Evolutionary conservation across 352 stramenopile genomes (phyloP).

Genomic region (Pythium graminicola): DNA sequence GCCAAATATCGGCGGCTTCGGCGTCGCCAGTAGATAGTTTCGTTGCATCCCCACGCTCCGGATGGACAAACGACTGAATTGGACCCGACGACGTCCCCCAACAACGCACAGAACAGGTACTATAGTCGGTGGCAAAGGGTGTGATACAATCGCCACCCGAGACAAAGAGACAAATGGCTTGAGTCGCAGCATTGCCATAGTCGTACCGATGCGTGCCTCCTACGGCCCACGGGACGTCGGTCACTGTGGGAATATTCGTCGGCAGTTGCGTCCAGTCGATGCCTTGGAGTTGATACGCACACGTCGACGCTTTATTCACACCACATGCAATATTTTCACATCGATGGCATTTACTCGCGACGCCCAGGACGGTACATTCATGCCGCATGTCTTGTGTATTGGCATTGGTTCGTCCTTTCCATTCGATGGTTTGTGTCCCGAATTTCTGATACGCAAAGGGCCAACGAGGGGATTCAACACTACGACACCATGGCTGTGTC

Average conservation of each 20-base stretch:
- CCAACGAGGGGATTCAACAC: constrained; percentile 79
- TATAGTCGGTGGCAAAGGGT: constrained; percentile 81
- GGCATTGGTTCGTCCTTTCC: constrained; percentile 79
- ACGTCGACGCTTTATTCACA: constrained; percentile 31
- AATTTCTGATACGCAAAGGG: constrained; percentile 93
- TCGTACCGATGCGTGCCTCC: constrained; percentile 89
- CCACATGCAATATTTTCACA: constrained; percentile 88
- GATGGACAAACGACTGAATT: constrained; percentile 28
- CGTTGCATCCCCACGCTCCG: constrained; percentile 27
- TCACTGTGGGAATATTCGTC: constrained; percentile 90
- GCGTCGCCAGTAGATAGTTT: constrained; percentile 27
- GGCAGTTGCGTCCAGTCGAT: constrained; percentile 55
- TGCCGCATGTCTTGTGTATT: constrained; percentile 93
- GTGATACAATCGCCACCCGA: constrained; percentile 77
- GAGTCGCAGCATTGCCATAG: constrained; percentile 60
- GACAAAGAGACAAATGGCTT: constrained; percentile 88
- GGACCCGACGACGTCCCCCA: constrained; percentile 73
- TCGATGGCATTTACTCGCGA: constrained; percentile 91
- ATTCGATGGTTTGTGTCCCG: constrained; percentile 64
- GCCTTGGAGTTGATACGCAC: constrained; percentile 92
- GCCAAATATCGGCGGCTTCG: constrained; percentile 62
- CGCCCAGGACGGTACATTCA: constrained; percentile 78
- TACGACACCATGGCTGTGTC: constrained; percentile 81
- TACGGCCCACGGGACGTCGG: constrained; percentile 91
- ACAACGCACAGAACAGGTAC: constrained; percentile 84